Conservation (phyloP, 192 early-diverging fungal genomes). For the Coemansia sp. region DNA sequence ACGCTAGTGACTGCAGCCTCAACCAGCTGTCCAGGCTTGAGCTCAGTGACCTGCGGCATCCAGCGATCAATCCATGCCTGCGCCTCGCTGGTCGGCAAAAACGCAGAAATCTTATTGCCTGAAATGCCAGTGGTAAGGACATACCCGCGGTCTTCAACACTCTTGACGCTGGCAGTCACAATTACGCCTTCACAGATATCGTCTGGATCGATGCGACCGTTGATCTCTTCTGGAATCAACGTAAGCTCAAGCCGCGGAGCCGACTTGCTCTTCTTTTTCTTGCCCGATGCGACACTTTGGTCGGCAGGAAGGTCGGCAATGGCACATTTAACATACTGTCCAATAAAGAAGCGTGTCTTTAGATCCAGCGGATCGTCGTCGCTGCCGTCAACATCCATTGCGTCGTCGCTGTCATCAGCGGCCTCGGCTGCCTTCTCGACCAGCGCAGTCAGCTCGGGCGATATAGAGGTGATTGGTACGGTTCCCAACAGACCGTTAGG, state of each 20-base stretch:
- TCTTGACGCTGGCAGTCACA: slow-evolving; percentile 69
- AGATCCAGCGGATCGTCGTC: slow-evolving; percentile 65
- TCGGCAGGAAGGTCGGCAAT: slow-evolving; percentile 59
- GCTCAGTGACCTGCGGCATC: slow-evolving; percentile 56
- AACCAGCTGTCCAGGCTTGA: slow-evolving; percentile 77
- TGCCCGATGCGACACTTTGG: slow-evolving; percentile 20
- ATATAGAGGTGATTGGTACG: slow-evolving; percentile 88
- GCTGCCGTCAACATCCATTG: slow-evolving; percentile 45
- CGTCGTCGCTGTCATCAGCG: slow-evolving; percentile 57
- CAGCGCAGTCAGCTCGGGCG: slow-evolving; percentile 63
- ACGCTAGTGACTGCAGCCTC: slow-evolving; percentile 64
- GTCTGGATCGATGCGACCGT: slow-evolving; percentile 61
- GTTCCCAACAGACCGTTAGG: slow-evolving; percentile 82
- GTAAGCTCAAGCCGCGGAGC: slow-evolving; percentile 65
- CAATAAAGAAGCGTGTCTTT: slow-evolving; percentile 67
- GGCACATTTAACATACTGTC: slow-evolving; percentile 80
- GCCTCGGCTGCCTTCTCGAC: slow-evolving; percentile 69
- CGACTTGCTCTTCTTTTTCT: slow-evolving; percentile 27
- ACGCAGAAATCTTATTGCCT: slow-evolving; percentile 60
- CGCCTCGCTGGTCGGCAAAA: slow-evolving; percentile 71
- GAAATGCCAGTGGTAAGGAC: slow-evolving; percentile 73
- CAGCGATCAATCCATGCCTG: slow-evolving; percentile 61
- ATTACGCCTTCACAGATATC: slow-evolving; percentile 74
- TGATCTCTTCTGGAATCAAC: slow-evolving; percentile 76
- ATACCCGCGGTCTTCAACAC: slow-evolving; percentile 93